Conservation (phyloP, 2,329 filamentous ascomycete genomes). For the Nemania sp. region DNA sequence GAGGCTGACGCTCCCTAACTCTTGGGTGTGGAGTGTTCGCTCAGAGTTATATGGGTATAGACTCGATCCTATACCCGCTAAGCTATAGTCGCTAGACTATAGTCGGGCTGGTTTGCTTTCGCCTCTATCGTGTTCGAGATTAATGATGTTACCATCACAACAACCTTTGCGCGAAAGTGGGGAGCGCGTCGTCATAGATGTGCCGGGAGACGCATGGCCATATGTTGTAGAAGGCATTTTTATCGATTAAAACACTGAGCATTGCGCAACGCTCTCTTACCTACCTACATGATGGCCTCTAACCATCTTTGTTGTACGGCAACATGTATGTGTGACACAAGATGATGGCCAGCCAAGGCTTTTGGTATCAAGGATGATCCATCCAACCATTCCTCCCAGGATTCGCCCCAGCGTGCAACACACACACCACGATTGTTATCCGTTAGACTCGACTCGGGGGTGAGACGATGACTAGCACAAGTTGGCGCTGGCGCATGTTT, state of each 20-base stretch:
- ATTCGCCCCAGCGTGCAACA: background rate
- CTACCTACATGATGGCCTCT: background rate
- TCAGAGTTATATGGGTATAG: background rate
- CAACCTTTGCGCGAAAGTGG: background rate
- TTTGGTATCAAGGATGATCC: background rate
- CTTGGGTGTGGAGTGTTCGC: background rate
- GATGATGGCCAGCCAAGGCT: background rate
- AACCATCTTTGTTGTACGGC: background rate
- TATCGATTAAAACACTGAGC: no score
- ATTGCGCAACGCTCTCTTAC: no score
- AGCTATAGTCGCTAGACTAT: background rate
- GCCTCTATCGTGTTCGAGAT: background rate
- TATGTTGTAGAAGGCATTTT: background rate
- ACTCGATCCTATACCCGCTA: background rate
- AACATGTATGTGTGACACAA: background rate
- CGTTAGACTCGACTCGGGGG: background rate
- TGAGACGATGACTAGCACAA: background rate
- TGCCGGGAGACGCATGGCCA: background rate
- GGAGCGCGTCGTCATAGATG: constrained; percentile 4
- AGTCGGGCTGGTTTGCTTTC: background rate
- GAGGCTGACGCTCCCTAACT: background rate
- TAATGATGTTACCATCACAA: background rate
- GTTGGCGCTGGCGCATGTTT: background rate
- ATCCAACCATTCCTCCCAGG: background rate
- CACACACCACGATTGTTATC: background rate